phyloP scores from a whole-genome alignment of 2,329 filamentous ascomycete species.

The Beauveria scarabaeidicola region DNA sequence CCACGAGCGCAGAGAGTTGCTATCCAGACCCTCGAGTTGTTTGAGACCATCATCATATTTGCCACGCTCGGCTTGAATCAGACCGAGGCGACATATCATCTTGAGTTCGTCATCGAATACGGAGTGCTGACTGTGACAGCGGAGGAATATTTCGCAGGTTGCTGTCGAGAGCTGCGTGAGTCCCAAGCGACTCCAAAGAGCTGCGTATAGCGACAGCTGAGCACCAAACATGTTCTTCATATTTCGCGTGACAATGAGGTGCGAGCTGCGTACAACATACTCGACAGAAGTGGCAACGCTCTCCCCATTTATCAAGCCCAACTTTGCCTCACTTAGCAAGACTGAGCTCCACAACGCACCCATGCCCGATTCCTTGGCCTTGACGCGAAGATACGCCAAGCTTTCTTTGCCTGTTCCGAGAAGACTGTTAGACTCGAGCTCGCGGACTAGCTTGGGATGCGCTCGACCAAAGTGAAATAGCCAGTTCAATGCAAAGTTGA shows the following conservation, averaged over 20 bases:
- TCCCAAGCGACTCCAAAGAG: conserved; percentile 71
- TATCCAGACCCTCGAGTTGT: conserved; percentile 38
- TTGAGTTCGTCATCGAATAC: conserved; percentile 71
- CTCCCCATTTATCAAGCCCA: conserved; percentile 64
- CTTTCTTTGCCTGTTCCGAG: conserved; percentile 73
- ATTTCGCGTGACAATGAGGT: conserved; percentile 70
- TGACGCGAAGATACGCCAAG: conserved; percentile 72
- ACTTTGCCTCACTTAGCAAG: conserved; percentile 75
- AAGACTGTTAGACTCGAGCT: conserved; percentile 63
- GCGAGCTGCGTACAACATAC: conserved; percentile 71
- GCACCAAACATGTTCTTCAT: conserved; percentile 65
- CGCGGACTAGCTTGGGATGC: conserved; percentile 65
- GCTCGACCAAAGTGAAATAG: conserved; percentile 88
- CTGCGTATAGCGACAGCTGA: conserved; percentile 62
- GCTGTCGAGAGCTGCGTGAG: conserved; percentile 45
- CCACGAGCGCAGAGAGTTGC: conserved; percentile 57
- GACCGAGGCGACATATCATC: conserved; percentile 61
- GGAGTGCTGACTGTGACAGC: conserved; percentile 54
- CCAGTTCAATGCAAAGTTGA: conserved; percentile 96
- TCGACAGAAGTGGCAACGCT: conserved; percentile 59
- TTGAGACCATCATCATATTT: conserved; percentile 58
- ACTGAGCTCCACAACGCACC: conserved; percentile 78
- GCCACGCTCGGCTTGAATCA: conserved; percentile 52
- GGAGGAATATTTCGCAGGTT: conserved; percentile 65
- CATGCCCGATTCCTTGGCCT: conserved; percentile 79